Evolutionary conservation across 495 filamentous ascomycete species (phyloP).

Genomic region (Xylaria telfairii): DNA sequence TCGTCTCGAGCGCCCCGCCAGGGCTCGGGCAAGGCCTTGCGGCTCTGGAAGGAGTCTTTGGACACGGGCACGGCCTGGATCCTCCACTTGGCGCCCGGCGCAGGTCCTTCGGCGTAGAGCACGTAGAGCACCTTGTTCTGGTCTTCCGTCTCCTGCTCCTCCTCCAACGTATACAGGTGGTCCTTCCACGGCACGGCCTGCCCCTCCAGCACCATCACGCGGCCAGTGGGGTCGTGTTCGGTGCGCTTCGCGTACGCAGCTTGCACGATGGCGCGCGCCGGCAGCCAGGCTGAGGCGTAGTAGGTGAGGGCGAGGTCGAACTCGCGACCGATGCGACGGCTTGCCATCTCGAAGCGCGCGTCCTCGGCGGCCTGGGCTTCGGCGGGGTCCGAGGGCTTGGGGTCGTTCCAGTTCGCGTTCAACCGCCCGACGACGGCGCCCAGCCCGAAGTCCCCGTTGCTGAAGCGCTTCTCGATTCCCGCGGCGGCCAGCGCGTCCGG

Average conservation of each 20-base stretch:
- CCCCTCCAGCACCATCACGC: slow-evolving; percentile 78
- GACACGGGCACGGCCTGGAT: slow-evolving; percentile 84
- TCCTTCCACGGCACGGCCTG: slow-evolving; percentile 91
- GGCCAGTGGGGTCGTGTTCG: slow-evolving; percentile 72
- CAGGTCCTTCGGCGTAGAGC: slow-evolving; percentile 83
- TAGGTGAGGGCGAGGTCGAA: slow-evolving; percentile 80
- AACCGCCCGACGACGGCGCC: slow-evolving; percentile 82
- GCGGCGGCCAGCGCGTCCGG: slow-evolving; percentile 64
- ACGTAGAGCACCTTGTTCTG: slow-evolving; percentile 76
- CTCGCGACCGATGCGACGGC: slow-evolving; percentile 80
- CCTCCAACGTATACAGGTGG: slow-evolving; percentile 89
- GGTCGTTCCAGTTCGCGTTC: slow-evolving; percentile 75
- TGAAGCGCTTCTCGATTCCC: slow-evolving; percentile 78
- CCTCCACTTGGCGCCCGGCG: slow-evolving; percentile 81
- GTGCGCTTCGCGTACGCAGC: slow-evolving; percentile 69
- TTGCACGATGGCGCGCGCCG: slow-evolving; percentile 79
- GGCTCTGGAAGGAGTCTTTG: slow-evolving; percentile 84
- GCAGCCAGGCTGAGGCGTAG: slow-evolving; percentile 79
- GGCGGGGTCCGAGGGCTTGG: slow-evolving; percentile 49
- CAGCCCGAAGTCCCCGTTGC: slow-evolving; percentile 79
- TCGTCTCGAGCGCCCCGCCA: slow-evolving; percentile 92
- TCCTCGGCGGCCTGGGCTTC: slow-evolving; percentile 80
- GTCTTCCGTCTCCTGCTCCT: slow-evolving; percentile 52
- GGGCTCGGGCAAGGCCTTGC: slow-evolving; percentile 85
- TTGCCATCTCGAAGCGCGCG: slow-evolving; percentile 75